These are phyloP conservation scores for Chrysanthemum lavandulifolium DNA, from an alignment of 129 eudicot genomes.

Conservation along the genomic window DNA sequence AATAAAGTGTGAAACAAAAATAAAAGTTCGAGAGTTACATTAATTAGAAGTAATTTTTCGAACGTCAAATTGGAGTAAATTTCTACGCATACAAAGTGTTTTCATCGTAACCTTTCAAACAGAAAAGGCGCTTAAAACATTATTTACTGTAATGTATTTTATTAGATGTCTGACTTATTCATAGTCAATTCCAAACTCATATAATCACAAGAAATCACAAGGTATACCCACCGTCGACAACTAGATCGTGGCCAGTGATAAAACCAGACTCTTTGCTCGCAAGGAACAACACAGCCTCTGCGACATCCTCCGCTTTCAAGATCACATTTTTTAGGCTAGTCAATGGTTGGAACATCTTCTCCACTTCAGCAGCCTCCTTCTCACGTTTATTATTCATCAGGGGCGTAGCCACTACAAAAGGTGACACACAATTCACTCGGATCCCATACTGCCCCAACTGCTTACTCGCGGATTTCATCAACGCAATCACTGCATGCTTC, in stretches of 20 bases:
- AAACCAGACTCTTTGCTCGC: slow-evolving; percentile 28
- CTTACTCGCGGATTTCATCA: background rate
- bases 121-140: too few relatives aligned
- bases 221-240: slow-evolving; percentile 32
- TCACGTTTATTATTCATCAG: background rate
- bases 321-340: background rate
- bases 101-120: too few relatives aligned
- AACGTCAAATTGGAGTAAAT: too few relatives aligned
- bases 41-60: too few relatives aligned
- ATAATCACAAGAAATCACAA: too few relatives aligned
- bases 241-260: slow-evolving; percentile 27
- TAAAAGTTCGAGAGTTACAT: too few relatives aligned
- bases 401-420: background rate
- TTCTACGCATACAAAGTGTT: too few relatives aligned
- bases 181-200: too few relatives aligned
- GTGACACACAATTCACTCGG: background rate
- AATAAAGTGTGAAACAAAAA: too few relatives aligned
- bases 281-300: slow-evolving; percentile 18
- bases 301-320: slow-evolving; percentile 8
- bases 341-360: background rate
- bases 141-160: too few relatives aligned
- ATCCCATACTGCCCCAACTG: slow-evolving; percentile 8
- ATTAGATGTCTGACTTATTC: too few relatives aligned
- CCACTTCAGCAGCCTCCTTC: slow-evolving; percentile 1
- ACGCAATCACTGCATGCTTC: background rate